Conservation (phyloP, 2,329 filamentous ascomycete species). For the Fonsecaea nubica region DNA sequence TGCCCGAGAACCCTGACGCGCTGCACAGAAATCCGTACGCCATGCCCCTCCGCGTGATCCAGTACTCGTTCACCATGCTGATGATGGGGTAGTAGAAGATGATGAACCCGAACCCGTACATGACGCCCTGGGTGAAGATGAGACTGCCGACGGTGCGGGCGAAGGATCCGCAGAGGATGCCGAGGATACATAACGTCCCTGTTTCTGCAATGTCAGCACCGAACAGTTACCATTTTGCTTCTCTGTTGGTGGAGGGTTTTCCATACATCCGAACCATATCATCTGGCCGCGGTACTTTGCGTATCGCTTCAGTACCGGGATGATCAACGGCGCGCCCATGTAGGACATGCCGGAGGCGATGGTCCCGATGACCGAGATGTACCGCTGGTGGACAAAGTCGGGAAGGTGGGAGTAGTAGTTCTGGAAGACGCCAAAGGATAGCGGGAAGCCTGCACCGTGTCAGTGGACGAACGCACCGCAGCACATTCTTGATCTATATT, state of each 20-base stretch:
- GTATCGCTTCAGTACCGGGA: slow-evolving; percentile 46
- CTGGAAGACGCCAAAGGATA: slow-evolving; percentile 46
- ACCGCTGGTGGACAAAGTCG: slow-evolving; percentile 39
- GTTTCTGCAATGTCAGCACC: slow-evolving; percentile 1
- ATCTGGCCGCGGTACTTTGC: slow-evolving; percentile 45
- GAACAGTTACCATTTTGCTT: background rate
- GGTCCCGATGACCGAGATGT: slow-evolving; percentile 46
- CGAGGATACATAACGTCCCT: slow-evolving; percentile 49
- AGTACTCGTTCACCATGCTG: slow-evolving; percentile 52
- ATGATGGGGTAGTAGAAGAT: slow-evolving; percentile 49
- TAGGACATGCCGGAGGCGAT: slow-evolving; percentile 40
- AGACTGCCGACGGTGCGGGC: slow-evolving; percentile 44
- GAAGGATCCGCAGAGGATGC: slow-evolving; percentile 48
- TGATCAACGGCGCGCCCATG: slow-evolving; percentile 40
- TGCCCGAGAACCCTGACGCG: slow-evolving; percentile 54
- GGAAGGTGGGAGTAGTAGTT: slow-evolving; percentile 44
- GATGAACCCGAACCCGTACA: slow-evolving; percentile 51
- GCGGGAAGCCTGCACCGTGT: slow-evolving; percentile 37
- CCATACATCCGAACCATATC: slow-evolving; percentile 47
- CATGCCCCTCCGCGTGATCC: slow-evolving; percentile 48
- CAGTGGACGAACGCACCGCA: background rate
- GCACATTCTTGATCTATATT: no score
- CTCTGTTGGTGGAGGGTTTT: background rate
- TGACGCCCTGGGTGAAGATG: slow-evolving; percentile 51
- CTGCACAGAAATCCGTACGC: slow-evolving; percentile 38